Base-by-base conservation (phyloP, 2,329 filamentous ascomycete species). In the Colletotrichum cereale region DNA sequence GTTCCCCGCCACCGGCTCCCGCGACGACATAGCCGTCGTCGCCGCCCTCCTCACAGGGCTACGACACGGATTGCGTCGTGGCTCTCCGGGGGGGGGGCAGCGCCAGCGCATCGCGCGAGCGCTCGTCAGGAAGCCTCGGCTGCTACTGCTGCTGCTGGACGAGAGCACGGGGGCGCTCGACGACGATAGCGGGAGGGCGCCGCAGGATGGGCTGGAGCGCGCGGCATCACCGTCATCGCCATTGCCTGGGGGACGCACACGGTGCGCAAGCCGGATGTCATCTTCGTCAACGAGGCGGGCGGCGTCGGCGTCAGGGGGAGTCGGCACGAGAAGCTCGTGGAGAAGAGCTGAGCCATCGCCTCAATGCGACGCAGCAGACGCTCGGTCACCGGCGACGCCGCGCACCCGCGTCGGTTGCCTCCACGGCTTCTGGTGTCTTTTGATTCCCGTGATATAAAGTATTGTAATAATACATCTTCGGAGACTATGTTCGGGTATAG, bases 91-190 rank as follows among this genome's bases (percentile, higher is more conserved):
- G n/a, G n/a, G n/a, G n/a, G n/a, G n/a, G n/a, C n/a, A n/a, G n/a
- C n/a, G n/a, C n/a, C n/a, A n/a, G n/a, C n/a, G n/a, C n/a, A n/a
- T n/a, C n/a, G n/a, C n/a, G n/a, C n/a, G n/a, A n/a, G n/a, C n/a
- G n/a, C n/a, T n/a, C n/a, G n/a, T n/a, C n/a, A n/a, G n/a, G n/a
- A n/a, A n/a, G n/a, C n/a, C n/a, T n/a, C n/a, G n/a, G n/a, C n/a
- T n/a, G n/a, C n/a, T n/a, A n/a, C n/a, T n/a, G n/a, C n/a, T n/a
- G n/a, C n/a, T n/a, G n/a, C n/a, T n/a, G n/a, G n/a, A n/a, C n/a
- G n/a, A n/a, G n/a, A n/a, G n/a, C n/a, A n/a, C n/a, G n/a, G n/a
- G 80, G 79, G 4, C 89, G 6, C 82, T 95, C 2, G 92, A 94
- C 75, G 85, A 86, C 0, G 87, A 88, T 75, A 89, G 86, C 36